A percentile compares a stretch with the other conserved stretches of the same genome.
phyloP scores from a whole-genome alignment of 495 filamentous ascomycete genomes.

The Staphylotrichum longicolle region DNA sequence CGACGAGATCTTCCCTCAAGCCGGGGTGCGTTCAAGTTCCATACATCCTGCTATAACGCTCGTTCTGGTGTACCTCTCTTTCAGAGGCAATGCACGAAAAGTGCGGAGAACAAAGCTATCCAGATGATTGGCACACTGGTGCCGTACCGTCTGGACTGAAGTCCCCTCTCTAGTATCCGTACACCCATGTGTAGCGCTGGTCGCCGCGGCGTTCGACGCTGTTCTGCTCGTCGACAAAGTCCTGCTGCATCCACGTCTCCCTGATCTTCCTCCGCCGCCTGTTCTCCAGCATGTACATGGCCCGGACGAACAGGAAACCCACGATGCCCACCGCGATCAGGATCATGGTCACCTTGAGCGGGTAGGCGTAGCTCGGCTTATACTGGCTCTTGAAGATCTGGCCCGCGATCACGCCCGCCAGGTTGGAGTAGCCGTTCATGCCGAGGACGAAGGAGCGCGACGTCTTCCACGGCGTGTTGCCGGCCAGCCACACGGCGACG shows the following conservation, averaged over 20 bases:
- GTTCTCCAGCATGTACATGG: constrained; percentile 27
- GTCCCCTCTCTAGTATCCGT: neutral
- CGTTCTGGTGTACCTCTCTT: too few species aligned
- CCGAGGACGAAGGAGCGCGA: constrained; percentile 27
- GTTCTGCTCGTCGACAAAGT: neutral
- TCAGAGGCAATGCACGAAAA: too few species aligned
- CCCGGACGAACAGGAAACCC: constrained; percentile 24
- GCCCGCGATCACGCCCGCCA: constrained; percentile 39
- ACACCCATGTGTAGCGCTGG: constrained; percentile 4
- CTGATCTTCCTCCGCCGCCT: constrained; percentile 13
- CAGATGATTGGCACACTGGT: too few species aligned
- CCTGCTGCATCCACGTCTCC: neutral
- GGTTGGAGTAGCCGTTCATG: constrained; percentile 38
- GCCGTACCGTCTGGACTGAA: too few species aligned
- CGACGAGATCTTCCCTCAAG: too few species aligned
- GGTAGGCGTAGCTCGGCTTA: constrained; percentile 34
- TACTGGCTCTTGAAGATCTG: constrained; percentile 40
- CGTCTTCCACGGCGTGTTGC: constrained; percentile 28
- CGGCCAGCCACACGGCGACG: constrained; percentile 21
- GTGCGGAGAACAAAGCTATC: too few species aligned
- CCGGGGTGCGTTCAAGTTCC: too few species aligned
- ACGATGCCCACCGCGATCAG: constrained; percentile 29
- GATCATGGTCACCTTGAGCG: constrained; percentile 38
- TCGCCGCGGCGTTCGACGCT: neutral
- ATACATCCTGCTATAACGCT: too few species aligned